Conservation (phyloP, 1,139 yeast genomes). For the Insectozyma bohioensis region DNA sequence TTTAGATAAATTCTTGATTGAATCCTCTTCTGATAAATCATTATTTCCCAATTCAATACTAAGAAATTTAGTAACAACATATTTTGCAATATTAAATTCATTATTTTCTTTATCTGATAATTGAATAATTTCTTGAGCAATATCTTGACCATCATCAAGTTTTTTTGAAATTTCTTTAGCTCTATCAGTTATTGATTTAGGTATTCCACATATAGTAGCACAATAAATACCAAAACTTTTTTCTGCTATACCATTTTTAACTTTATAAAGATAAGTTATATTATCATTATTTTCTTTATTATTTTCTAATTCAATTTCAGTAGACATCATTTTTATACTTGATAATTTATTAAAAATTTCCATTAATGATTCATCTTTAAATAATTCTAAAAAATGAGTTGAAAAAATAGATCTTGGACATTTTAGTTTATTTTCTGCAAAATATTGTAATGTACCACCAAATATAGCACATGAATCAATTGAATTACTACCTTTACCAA, state of each 20-base stretch:
- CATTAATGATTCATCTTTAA: conserved; percentile 14
- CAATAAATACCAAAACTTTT: conserved; percentile 39
- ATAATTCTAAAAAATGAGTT: conserved; percentile 46
- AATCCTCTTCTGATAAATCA: conserved; percentile 5
- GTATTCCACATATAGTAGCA: conserved; percentile 36
- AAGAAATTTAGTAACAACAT: conserved; percentile 23
- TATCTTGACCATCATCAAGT: conserved; percentile 17
- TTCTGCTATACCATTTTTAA: conserved; percentile 27
- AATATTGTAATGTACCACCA: conserved; percentile 32
- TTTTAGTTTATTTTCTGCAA: conserved; percentile 14
- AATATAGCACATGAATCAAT: conserved; percentile 46
- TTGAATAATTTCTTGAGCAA: conserved; percentile 16
- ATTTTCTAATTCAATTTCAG: conserved; percentile 22
- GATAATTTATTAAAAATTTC: conserved; percentile 6
- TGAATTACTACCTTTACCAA: conserved; percentile 51
- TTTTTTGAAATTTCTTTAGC: conserved; percentile 23
- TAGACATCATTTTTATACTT: conserved; percentile 11
- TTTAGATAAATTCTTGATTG: conserved; percentile 5
- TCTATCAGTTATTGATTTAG: conserved; percentile 21
- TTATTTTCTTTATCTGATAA: conserved; percentile 16
- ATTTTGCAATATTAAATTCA: conserved; percentile 18
- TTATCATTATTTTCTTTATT: conserved; percentile 8
- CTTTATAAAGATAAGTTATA: conserved; percentile 30
- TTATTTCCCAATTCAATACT: conserved; percentile 10
- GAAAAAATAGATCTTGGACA: conserved; percentile 36